These are phyloP conservation scores for Ichthyophthirius multifiliis DNA, from an alignment of 169 alveolate genomes.

Conservation along the genomic window DNA sequence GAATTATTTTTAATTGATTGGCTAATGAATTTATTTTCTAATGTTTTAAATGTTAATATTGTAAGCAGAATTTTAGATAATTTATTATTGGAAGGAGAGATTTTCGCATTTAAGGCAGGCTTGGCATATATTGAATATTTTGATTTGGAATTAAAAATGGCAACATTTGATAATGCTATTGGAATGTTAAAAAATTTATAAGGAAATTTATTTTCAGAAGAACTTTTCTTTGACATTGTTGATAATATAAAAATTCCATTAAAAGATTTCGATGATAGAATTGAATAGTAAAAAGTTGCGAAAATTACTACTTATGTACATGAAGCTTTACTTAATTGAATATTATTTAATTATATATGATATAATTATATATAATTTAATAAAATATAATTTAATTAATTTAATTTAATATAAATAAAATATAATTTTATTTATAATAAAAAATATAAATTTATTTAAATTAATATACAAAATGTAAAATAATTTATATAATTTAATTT, in stretches of 20 bases:
- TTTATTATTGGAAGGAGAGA: constrained; percentile 71
- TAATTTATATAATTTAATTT: no score
- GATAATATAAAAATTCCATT: constrained; percentile 2
- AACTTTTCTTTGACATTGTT: constrained; percentile 7
- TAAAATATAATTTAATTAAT: no score
- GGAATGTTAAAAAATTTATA: neutral
- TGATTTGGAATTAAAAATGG: constrained; percentile 10
- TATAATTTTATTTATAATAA: no score
- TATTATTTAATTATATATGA: no score
- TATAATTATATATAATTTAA: no score
- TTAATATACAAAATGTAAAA: no score
- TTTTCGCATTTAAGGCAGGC: constrained; percentile 53
- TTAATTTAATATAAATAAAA: no score
- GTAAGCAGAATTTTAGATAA: constrained; percentile 65
- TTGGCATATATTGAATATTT: neutral
- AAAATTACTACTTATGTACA: neutral
- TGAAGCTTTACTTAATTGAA: neutral
- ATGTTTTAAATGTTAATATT: constrained; percentile 41
- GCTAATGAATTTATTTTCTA: constrained; percentile 58
- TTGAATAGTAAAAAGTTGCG: constrained; percentile 6
- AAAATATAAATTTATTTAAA: no score
- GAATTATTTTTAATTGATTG: constrained; percentile 61
- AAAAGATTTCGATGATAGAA: neutral
- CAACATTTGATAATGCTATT: neutral
- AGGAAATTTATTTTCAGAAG: neutral